A percentile compares a stretch with the other conserved stretches of the same genome.
Conservation (phyloP, 495 filamentous ascomycete species). For the Penicillium nucicola region DNA sequence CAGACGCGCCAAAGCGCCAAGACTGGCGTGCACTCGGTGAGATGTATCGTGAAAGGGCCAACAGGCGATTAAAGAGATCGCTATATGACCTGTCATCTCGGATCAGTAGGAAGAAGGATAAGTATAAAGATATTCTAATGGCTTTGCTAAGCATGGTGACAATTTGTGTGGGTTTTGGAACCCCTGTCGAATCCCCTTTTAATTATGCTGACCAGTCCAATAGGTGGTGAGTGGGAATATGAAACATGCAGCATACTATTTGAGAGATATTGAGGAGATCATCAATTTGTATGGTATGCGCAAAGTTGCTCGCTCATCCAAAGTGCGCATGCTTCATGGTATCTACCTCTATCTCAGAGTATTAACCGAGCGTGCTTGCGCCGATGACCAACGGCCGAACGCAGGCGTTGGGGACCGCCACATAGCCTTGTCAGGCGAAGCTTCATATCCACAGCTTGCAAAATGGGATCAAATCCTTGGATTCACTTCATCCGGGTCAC, state of each 20-base stretch:
- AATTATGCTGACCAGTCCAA: neutral
- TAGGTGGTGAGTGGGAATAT: neutral
- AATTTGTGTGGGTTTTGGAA: neutral
- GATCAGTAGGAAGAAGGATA: neutral
- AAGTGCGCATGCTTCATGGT: constrained; percentile 18
- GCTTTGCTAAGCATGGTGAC: constrained; percentile 1
- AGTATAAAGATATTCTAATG: constrained; percentile 3
- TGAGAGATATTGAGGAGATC: neutral
- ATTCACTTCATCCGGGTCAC: neutral
- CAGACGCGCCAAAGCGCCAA: neutral
- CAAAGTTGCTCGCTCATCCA: constrained; percentile 4
- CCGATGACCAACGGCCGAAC: neutral
- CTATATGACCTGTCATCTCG: neutral
- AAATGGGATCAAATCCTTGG: neutral
- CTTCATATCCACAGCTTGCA: neutral
- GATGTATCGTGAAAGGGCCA: neutral
- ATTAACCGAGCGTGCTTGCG: constrained; percentile 6
- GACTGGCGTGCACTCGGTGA: neutral
- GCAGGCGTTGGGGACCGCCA: neutral
- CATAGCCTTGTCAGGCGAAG: too few species aligned
- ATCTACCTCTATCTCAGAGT: constrained; percentile 16
- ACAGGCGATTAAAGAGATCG: neutral
- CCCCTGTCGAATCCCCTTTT: too few species aligned
- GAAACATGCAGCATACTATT: neutral
- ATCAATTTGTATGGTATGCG: neutral